Evolutionary conservation across 2,329 filamentous ascomycete genomes (phyloP), one percentile per base, ranked within the genome.

Genomic region (Fusarium staphyleae): DNA sequence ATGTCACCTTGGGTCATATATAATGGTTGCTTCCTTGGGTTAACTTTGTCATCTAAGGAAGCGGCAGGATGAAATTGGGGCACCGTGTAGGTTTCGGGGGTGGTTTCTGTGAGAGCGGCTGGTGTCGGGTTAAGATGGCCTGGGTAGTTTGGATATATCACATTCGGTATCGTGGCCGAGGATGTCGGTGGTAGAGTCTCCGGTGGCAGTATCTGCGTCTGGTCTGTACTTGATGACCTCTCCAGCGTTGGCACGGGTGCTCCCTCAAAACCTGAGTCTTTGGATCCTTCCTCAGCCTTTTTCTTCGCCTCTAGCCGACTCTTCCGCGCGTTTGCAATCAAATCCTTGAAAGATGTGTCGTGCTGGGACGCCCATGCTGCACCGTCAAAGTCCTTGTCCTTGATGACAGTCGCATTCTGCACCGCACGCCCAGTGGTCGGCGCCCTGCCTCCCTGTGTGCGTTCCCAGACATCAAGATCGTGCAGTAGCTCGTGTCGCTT

Each of bases 341-440:
- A 72, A 35, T 88, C 82, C 56, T 87, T 86, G 70, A 96, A 99
- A 1, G 91, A 88, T 14, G 77, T 77, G 40, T 87, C 86, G 73
- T 98, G 88, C 55, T 81, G 87, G 7, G 78, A 78, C 18, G 87
- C 86, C 87, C 93, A 96, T 1, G 85, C 87, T 2, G 81, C 80
- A 3, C 87, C 87, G 70, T 96, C 90, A 69, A 98, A 98, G 54
- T 95, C 89, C 69, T 96, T 98, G 63, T 88, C 87, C 78, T 90
- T 93, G 52, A 98, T 72, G n/a, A 70, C 63, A 5, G 64, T 53
- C 12, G 67, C 68, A 35, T 60, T 82, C 75, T 76, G 81, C 13
- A 63, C 47, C 2, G 66, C 50, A 12, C 63, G 66, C 2, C 70
- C 68, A 16, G 56, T 74, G 4, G 75, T 75, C 10, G 77, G 73